A percentile compares a stretch with the other conserved stretches of the same genome.
These are phyloP conservation scores for Candida sithepensis DNA, from an alignment of 805 yeast species.

Conservation along the genomic window DNA sequence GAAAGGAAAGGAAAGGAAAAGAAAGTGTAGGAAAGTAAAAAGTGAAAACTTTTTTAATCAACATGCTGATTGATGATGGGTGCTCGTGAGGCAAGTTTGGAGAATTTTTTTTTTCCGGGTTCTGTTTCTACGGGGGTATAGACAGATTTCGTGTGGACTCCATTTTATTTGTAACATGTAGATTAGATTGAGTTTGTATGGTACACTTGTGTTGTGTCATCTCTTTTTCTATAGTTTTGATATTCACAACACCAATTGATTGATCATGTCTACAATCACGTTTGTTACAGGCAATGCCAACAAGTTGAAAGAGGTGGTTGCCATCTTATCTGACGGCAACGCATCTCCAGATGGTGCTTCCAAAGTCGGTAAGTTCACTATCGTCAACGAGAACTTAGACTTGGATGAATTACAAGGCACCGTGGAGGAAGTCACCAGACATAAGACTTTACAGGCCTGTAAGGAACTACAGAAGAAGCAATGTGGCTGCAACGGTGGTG, in stretches of 20 bases:
- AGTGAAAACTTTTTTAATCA: background rate
- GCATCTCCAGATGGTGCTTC: slow-evolving; percentile 18
- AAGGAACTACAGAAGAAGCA: slow-evolving; percentile 37
- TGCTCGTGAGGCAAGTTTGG: no score
- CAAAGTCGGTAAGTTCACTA: slow-evolving; percentile 44
- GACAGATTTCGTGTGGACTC: no score
- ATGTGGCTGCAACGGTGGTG: background rate
- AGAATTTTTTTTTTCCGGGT: background rate
- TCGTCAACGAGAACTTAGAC: slow-evolving; percentile 69
- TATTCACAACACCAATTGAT: background rate
- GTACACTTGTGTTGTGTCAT: no score
- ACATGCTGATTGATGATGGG: no score
- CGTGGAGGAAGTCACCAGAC: slow-evolving; percentile 73
- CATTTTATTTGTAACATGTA: no score
- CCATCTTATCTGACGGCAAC: slow-evolving; percentile 52
- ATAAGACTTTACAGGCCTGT: slow-evolving; percentile 77
- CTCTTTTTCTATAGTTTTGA: background rate
- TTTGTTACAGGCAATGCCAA: slow-evolving; percentile 76
- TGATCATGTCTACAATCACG: slow-evolving; percentile 25
- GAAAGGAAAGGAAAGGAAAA: slow-evolving; percentile 1
- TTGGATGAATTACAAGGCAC: slow-evolving; percentile 90
- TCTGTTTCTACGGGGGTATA: background rate
- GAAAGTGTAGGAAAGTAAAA: background rate
- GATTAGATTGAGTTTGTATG: no score
- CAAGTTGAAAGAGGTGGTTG: slow-evolving; percentile 80